Percentiles rank a stretch among this genome's conserved stretches.
Evolutionary conservation across 208 protist genomes (phyloP).

Genomic region (Trypanosoma lewisi): DNA sequence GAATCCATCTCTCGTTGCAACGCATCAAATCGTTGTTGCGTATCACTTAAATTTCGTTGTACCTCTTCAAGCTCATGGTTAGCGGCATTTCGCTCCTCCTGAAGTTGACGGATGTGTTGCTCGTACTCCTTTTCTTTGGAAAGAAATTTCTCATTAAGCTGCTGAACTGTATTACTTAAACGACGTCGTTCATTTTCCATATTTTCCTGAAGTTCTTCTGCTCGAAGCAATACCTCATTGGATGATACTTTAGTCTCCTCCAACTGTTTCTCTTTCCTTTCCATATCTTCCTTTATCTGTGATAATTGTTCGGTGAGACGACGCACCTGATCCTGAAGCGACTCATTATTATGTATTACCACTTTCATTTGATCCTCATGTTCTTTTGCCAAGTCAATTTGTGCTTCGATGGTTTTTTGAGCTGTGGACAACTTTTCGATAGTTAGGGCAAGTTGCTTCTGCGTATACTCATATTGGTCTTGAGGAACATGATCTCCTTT

Average conservation of each 20-base stretch:
- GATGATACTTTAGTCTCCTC: conserved; percentile 3
- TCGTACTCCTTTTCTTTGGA: conserved; percentile 43
- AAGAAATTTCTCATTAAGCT: conserved; percentile 9
- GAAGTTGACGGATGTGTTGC: conserved; percentile 34
- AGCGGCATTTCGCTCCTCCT: conserved; percentile 34
- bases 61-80: conserved; percentile 1
- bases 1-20: conserved; percentile 16
- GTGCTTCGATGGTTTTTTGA: conserved; percentile 53
- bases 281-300: conserved; percentile 7
- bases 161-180: conserved; percentile 3
- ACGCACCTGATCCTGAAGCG: conserved; percentile 36
- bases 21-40: conserved; percentile 3
- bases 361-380: conserved; percentile 59
- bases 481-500: conserved; percentile 40
- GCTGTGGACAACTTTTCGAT: conserved; percentile 56
- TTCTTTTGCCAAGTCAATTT: conserved; percentile 46
- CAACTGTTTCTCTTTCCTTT: neutral
- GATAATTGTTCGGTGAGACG: conserved; percentile 25
- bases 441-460: conserved; percentile 52
- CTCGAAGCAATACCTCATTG: conserved; percentile 8
- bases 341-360: conserved; percentile 42
- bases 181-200: conserved; percentile 9
- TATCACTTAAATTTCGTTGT: conserved; percentile 11
- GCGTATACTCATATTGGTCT: conserved; percentile 58
- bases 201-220: conserved; percentile 9